Conservation (phyloP, 2,329 filamentous ascomycete species). For the Colletotrichum echinochloae region DNA sequence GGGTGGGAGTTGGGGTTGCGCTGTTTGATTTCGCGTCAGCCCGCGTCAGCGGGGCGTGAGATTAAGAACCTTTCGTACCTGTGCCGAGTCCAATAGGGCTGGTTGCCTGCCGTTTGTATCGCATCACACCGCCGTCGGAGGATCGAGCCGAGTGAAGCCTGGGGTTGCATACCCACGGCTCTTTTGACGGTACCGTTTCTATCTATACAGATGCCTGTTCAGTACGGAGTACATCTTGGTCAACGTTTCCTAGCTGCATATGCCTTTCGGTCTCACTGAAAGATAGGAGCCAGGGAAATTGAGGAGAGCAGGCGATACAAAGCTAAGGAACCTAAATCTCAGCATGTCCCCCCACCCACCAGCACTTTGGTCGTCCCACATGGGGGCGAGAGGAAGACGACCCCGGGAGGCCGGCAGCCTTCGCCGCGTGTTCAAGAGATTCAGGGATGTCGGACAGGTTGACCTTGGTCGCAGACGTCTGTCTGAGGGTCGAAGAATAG, state of each 20-base stretch:
- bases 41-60: constrained; percentile 19
- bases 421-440: constrained; percentile 22
- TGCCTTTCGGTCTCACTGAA: neutral
- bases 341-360: constrained; percentile 4
- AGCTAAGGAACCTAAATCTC: constrained; percentile 7
- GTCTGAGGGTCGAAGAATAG: neutral
- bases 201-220: neutral
- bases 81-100: constrained; percentile 1
- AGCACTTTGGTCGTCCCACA: constrained; percentile 4
- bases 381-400: neutral
- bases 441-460: constrained; percentile 33
- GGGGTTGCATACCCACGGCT: neutral
- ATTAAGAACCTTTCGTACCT: constrained; percentile 11
- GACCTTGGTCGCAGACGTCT: constrained; percentile 25
- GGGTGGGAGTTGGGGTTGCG: constrained; percentile 43
- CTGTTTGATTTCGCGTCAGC: constrained; percentile 23
- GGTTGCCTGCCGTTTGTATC: constrained; percentile 1
- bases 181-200: neutral
- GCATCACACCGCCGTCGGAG: neutral
- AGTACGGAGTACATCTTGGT: neutral
- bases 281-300: neutral
- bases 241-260: neutral
- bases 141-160: neutral
- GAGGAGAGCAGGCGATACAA: neutral
- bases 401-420: constrained; percentile 23